Evolutionary conservation across 2,329 filamentous ascomycete genomes (phyloP).

Genomic region (Purpureocillium lavendulum): DNA sequence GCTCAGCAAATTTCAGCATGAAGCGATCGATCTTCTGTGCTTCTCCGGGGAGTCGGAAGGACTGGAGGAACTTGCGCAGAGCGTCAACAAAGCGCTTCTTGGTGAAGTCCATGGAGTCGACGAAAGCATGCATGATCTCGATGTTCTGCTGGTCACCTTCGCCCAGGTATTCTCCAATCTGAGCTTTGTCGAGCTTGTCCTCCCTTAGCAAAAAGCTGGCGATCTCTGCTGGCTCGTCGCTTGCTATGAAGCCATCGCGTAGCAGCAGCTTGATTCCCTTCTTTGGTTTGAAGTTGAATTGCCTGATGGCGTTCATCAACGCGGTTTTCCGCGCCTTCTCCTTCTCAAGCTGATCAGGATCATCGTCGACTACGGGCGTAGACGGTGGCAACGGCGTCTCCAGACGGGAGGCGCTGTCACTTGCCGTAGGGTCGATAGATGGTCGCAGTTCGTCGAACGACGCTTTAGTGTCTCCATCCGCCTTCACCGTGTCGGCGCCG

Average conservation of each 20-base stretch:
- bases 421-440: conserved; percentile 61
- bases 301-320: conserved; percentile 75
- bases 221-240: conserved; percentile 71
- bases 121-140: conserved; percentile 96
- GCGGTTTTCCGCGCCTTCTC: conserved; percentile 93
- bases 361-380: conserved; percentile 72
- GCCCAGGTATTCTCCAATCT: conserved; percentile 88
- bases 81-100: conserved; percentile 91
- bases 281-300: conserved; percentile 98
- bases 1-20: conserved; percentile 97
- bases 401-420: conserved; percentile 52
- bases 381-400: conserved; percentile 51
- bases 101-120: conserved; percentile 88
- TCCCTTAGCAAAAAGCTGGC: conserved; percentile 74
- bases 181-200: conserved; percentile 80
- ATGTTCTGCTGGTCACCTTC: conserved; percentile 92
- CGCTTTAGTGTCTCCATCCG: conserved; percentile 25
- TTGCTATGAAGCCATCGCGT: conserved; percentile 78
- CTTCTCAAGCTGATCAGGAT: conserved; percentile 88
- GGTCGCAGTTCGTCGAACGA: conserved; percentile 41
- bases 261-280: conserved; percentile 79
- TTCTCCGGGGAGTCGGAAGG: conserved; percentile 90
- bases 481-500: conserved; percentile 14
- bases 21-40: conserved; percentile 99
- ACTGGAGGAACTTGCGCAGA: conserved; percentile 82